A percentile compares a stretch with the other conserved stretches of the same genome.
Conservation (phyloP, 75 land plant genomes). For the Cunninghamia lanceolata region DNA sequence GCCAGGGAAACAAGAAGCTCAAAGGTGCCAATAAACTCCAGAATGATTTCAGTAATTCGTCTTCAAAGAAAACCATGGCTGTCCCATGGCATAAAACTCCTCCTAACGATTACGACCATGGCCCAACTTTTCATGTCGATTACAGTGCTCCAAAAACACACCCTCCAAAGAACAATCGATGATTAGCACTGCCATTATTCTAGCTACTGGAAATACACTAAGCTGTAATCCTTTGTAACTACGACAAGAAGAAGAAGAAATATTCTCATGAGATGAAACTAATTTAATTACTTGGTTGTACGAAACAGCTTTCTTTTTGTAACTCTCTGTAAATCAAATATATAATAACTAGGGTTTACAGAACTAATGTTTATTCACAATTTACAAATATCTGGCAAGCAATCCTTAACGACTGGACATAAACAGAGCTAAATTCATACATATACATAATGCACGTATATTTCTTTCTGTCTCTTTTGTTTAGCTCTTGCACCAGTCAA, state of each 20-base stretch:
- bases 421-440: background rate
- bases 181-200: background rate
- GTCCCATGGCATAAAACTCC: background rate
- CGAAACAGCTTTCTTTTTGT: background rate
- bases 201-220: background rate
- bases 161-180: conserved; percentile 8
- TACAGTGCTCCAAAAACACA: conserved; percentile 4
- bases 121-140: background rate
- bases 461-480: background rate
- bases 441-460: background rate
- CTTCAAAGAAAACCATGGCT: background rate
- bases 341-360: background rate
- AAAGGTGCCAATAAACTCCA: background rate
- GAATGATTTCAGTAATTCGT: background rate
- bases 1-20: background rate
- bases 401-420: background rate
- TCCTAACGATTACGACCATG: background rate
- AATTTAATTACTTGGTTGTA: background rate
- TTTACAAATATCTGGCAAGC: background rate
- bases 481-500: background rate
- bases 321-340: background rate
- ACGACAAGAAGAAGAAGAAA: background rate
- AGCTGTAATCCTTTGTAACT: background rate
- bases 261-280: background rate
- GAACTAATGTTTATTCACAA: background rate